Evolutionary conservation across 2,329 filamentous ascomycete species (phyloP).

Genomic region (Cadophora sp.): DNA sequence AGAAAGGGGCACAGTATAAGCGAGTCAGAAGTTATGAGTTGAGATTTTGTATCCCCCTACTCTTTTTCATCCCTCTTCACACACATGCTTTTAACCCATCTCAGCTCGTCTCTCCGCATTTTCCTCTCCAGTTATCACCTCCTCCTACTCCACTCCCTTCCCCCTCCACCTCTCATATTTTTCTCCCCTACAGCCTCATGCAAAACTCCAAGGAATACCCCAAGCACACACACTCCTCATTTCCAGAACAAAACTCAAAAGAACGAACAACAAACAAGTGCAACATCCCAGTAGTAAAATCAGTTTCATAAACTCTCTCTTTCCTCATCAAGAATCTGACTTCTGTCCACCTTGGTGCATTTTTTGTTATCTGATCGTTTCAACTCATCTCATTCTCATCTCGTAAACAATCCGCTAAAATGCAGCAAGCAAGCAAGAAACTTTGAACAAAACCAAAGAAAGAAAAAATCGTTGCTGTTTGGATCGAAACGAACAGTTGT

Average conservation of each 20-base stretch:
- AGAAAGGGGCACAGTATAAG: neutral
- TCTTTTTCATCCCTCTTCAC: neutral
- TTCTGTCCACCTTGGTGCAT: neutral
- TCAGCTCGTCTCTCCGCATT: neutral
- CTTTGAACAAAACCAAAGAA: neutral
- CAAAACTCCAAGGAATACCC: constrained; percentile 5
- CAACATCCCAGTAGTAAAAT: neutral
- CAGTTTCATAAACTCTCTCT: neutral
- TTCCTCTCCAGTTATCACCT: neutral
- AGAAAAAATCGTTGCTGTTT: constrained; percentile 4
- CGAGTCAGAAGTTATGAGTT: neutral
- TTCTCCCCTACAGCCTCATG: neutral
- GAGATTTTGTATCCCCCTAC: constrained; percentile 12
- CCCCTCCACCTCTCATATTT: neutral
- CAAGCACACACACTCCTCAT: constrained; percentile 4
- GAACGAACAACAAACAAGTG: neutral
- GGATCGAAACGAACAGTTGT: neutral
- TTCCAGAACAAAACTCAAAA: neutral
- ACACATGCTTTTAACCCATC: neutral
- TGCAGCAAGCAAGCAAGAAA: neutral
- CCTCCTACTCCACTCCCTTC: too few relatives aligned
- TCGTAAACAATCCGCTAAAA: constrained; percentile 11
- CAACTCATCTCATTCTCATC: neutral
- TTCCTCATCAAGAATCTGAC: neutral
- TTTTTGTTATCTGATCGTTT: neutral